Percentiles rank a stretch among this genome's conserved stretches.
Evolutionary conservation across 1,284 basidiomycete genomes (phyloP).

Genomic region (Termitomyces sp.): DNA sequence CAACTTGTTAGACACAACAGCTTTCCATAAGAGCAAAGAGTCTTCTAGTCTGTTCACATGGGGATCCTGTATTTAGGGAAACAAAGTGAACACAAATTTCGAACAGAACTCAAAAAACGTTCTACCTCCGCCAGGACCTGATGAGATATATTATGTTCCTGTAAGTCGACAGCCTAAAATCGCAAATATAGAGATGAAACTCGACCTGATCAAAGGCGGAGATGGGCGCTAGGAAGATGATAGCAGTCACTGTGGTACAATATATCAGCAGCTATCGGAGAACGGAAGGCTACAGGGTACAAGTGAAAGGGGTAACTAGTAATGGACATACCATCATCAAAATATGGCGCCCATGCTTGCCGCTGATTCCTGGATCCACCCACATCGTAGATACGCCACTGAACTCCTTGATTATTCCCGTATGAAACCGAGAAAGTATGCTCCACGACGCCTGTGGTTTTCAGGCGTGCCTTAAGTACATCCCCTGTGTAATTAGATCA

Average conservation of each 20-base stretch:
- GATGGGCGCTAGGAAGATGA: slow-evolving; percentile 80
- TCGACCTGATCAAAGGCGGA: slow-evolving; percentile 72
- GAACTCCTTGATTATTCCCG: slow-evolving; percentile 50
- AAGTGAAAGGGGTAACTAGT: background rate
- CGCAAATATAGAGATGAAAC: slow-evolving; percentile 9
- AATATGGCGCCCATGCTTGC: slow-evolving; percentile 80
- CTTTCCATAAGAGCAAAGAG: slow-evolving; percentile 66
- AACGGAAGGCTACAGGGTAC: background rate
- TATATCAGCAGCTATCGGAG: slow-evolving; percentile 5
- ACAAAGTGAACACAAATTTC: slow-evolving; percentile 10
- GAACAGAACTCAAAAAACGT: slow-evolving; percentile 9
- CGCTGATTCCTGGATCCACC: slow-evolving; percentile 71
- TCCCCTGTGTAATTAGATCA: slow-evolving; percentile 45
- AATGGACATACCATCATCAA: slow-evolving; percentile 59
- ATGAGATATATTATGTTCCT: slow-evolving; percentile 12
- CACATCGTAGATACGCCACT: slow-evolving; percentile 81
- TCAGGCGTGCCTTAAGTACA: slow-evolving; percentile 63
- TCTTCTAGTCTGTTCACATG: slow-evolving; percentile 72
- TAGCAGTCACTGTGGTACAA: slow-evolving; percentile 57
- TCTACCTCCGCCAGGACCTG: slow-evolving; percentile 62
- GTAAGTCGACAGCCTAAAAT: slow-evolving; percentile 9
- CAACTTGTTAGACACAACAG: slow-evolving; percentile 63
- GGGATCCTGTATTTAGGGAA: slow-evolving; percentile 42
- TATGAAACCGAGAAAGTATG: slow-evolving; percentile 64
- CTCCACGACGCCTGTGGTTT: slow-evolving; percentile 75